Evolutionary conservation across 1,284 basidiomycete species (phyloP).

Genomic region (Bjerkandera adusta): DNA sequence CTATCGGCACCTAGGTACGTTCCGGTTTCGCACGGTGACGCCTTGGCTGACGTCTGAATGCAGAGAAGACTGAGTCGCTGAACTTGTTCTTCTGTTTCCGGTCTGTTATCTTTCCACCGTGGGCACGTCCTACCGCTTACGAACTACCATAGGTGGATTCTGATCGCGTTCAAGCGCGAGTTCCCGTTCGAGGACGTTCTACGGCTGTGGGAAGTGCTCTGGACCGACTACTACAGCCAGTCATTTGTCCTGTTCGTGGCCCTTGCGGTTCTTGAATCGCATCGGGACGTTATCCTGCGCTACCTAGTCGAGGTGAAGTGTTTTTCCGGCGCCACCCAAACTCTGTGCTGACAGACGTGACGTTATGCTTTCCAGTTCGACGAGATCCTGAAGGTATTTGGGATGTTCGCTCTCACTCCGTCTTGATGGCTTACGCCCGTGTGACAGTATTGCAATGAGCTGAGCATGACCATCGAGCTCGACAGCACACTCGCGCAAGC

Average conservation of each 20-base stretch:
- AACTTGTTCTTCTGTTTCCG: constrained; percentile 99
- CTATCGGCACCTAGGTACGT: constrained; percentile 79
- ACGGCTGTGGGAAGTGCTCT: constrained; percentile 93
- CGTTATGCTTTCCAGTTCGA: constrained; percentile 55
- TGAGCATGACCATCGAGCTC: constrained; percentile 92
- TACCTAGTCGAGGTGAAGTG: constrained; percentile 83
- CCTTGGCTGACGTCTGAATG: constrained; percentile 11
- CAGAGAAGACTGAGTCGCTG: constrained; percentile 87
- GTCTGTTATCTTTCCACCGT: constrained; percentile 38
- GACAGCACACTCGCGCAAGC: constrained; percentile 91
- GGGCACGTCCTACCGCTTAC: constrained; percentile 3
- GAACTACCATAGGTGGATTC: constrained; percentile 58
- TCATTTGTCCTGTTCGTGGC: constrained; percentile 94
- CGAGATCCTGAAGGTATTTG: constrained; percentile 82
- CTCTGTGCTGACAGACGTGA: not conserved
- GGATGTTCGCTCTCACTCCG: too few relatives aligned
- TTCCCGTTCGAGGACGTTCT: constrained; percentile 90
- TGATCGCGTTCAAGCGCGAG: constrained; percentile 94
- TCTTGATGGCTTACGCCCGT: not conserved
- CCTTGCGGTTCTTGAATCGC: constrained; percentile 89
- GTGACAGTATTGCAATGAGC: constrained; percentile 83
- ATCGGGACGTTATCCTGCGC: constrained; percentile 90
- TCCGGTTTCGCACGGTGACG: constrained; percentile 2
- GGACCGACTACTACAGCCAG: constrained; percentile 88
- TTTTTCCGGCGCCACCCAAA: not conserved